A percentile compares a stretch with the other conserved stretches of the same genome.
Evolutionary conservation across 768 basidiomycete species (phyloP).

Genomic region (Sporobolomyces roseus): DNA sequence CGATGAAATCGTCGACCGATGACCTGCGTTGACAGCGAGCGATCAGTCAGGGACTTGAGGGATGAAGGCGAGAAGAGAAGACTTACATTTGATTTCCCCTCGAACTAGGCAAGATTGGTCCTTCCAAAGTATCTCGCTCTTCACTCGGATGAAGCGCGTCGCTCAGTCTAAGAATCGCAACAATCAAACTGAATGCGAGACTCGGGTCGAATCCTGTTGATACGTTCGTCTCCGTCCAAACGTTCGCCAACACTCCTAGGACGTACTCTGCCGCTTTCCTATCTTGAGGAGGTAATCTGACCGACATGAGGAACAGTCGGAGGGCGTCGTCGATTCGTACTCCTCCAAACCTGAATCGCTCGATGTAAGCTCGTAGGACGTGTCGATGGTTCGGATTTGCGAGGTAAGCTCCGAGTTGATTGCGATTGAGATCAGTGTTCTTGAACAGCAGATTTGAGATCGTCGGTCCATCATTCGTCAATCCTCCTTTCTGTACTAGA

Average conservation of each 20-base stretch:
- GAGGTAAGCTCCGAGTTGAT: conserved; percentile 77
- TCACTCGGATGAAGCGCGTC: conserved; percentile 65
- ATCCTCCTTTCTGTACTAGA: conserved; percentile 61
- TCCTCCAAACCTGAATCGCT: conserved; percentile 78
- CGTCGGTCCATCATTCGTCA: conserved; percentile 65
- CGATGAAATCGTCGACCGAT: conserved; percentile 71
- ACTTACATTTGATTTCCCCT: conserved; percentile 11
- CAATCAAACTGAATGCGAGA: conserved; percentile 67
- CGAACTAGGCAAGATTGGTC: conserved; percentile 6
- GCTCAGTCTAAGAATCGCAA: conserved; percentile 80
- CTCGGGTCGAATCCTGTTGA: conserved; percentile 49
- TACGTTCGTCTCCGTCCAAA: conserved; percentile 88
- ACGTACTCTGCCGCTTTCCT: conserved; percentile 60
- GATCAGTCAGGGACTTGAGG: background rate
- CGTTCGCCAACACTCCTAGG: conserved; percentile 74
- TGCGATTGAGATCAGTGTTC: conserved; percentile 74
- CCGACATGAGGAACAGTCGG: conserved; percentile 77
- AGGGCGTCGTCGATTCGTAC: conserved; percentile 83
- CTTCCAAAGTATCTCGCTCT: conserved; percentile 14
- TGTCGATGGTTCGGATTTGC: conserved; percentile 66
- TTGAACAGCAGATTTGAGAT: conserved; percentile 71
- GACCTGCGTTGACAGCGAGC: conserved; percentile 48
- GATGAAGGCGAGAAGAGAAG: background rate
- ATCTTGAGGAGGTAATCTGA: conserved; percentile 60
- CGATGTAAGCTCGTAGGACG: conserved; percentile 77